Base-by-base conservation (phyloP, 352 stramenopile species). In the Globisporangium cederbergense region DNA sequence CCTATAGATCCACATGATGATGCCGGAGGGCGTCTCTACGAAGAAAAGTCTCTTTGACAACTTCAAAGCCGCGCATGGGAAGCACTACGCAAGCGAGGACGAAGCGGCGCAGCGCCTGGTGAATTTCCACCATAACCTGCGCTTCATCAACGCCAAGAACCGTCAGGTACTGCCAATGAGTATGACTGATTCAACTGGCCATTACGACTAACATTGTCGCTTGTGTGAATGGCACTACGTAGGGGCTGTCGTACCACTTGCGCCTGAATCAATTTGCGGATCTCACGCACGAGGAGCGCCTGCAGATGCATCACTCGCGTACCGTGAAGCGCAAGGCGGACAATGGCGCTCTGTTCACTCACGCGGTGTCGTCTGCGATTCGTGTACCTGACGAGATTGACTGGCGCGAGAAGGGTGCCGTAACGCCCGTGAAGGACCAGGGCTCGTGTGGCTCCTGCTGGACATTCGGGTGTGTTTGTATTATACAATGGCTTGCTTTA, bases 351-450 rank as follows among this genome's bases (percentile, higher is more conserved):
- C 75, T 64, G 51, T 58, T 65, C 13, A 40, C 80, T 25, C 82
- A 94, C 66, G 30, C 72, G 5, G 28, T 78, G 20, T 74, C 70
- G 10, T 16, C 43, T 6, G 81, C 74, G 25, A 60, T 81, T 16
- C 50, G 65, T 4, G 62, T 86, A 1, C 78, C 86, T 0, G 79
- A 81, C n/a, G 86, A 91, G 56, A 81, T 91, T 50, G 90, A 98
- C 57, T 98, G 91, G 91, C 83, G 87, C 18, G 75, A 69, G 60
- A 90, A 93, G 52, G 88, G 88, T 25, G 89, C 88, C 1, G 90
- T 97, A 38, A 97, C 87, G 3, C 83, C 85, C 3, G 88, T 97
- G 58, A 97, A 97, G 54, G 88, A 97, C 66, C 92, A 98, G 74
- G 91, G 89, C 40, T 81, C 81, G 53, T 98, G 92, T 46, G 92